Base-by-base conservation (phyloP, 768 basidiomycete species). In the Pulveroboletus sp. region DNA sequence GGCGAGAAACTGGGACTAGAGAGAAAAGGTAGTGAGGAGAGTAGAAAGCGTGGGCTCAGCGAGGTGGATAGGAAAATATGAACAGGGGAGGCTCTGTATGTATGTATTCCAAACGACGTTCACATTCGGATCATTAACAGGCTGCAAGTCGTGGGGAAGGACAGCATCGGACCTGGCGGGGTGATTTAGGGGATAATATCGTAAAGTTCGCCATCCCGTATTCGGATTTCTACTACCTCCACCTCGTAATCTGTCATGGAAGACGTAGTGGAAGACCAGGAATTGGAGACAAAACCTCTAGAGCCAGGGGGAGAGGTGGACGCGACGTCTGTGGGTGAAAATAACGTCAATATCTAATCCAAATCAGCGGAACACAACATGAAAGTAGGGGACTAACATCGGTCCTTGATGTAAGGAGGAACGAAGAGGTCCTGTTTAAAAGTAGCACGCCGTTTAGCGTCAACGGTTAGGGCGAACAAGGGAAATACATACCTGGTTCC, bases 151-250 rank as follows among this genome's bases (percentile, higher is more conserved):
- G 18, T 48, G 47, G 14, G 17, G 17, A 33, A 30, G 47, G 39
- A 33, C 15, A n/a, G 39, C 26, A 10, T 21, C 21, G 21, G 21
- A 21, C 21, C 21, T 21, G 4, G 21, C 27, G 24, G 37, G 11
- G 13, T 8, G 47, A 37, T 50, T 66, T 49, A 77, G 32, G 83
- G 89, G 65, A 91, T 86, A 64, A 91, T 84, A 51, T 81, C 78
- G 65, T 82, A 78, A 43, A 90, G 71, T 59, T 92, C 89, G 44
- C 80, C 85, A 60, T 89, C 89, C 55, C 78, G 75, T 52, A 92
- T 86, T 51, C 89, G 78, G 66, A 92, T 93, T 71, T 90, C 87
- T 58, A 88, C 89, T 33, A 91, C 89, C 67, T 92, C 89, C 52
- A 91, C 82, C 63, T 90, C 87, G 57, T 87, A 89, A 58, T 88